A percentile compares a stretch with the other conserved stretches of the same genome.
phyloP scores from a whole-genome alignment of 441 rosid species.

The Raphanus hybrid region DNA sequence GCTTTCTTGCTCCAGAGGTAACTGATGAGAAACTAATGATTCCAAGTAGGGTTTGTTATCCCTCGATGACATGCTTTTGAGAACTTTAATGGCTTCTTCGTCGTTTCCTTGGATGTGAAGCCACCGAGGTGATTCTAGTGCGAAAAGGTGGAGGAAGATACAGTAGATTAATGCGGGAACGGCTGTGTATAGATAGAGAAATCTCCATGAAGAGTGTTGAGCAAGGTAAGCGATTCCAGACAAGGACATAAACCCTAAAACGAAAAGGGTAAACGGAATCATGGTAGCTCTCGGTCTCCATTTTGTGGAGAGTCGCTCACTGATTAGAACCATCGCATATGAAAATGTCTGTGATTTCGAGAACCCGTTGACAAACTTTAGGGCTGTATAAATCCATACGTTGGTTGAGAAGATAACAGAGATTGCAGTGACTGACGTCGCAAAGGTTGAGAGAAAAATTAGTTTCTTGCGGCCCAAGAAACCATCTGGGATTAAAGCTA shows the following conservation, averaged over 20 bases:
- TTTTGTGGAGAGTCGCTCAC: conserved; percentile 58
- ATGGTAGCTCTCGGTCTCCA: conserved; percentile 73
- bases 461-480: conserved; percentile 71
- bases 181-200: conserved; percentile 60
- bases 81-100: conserved; percentile 50
- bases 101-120: conserved; percentile 56
- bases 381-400: conserved; percentile 62
- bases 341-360: conserved; percentile 63
- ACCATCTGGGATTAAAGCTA: conserved; percentile 66
- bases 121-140: conserved; percentile 77
- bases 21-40: conserved; percentile 32
- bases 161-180: conserved; percentile 52
- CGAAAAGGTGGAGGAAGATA: conserved; percentile 44
- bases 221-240: conserved; percentile 61
- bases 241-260: conserved; percentile 62
- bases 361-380: conserved; percentile 56
- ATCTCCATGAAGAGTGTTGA: conserved; percentile 62
- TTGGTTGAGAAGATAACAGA: conserved; percentile 50
- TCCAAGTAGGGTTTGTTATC: background rate
- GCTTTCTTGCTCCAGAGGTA: conserved; percentile 40
- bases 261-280: conserved; percentile 56
- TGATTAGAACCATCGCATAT: conserved; percentile 60
- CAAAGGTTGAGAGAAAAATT: conserved; percentile 51
- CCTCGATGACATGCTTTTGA: conserved; percentile 22
- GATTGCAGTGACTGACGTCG: conserved; percentile 53